Evolutionary conservation across 176 grass and related monocot genomes (phyloP).

Genomic region (Oryza longistaminata): DNA sequence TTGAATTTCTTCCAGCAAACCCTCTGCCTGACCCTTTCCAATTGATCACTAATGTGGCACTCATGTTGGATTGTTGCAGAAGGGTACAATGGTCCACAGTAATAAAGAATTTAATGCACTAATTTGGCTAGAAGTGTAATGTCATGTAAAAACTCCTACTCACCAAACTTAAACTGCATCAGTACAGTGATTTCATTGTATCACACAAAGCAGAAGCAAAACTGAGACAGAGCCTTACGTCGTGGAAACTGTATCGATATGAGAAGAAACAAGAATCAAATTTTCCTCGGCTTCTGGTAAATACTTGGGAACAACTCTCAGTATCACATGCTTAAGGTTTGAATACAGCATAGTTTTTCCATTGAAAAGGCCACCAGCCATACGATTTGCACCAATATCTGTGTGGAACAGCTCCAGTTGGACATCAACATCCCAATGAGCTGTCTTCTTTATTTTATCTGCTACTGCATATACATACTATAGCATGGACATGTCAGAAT

Average conservation of each 20-base stretch:
- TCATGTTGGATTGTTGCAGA: neutral
- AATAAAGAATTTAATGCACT: neutral
- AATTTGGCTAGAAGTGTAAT: conserved; percentile 16
- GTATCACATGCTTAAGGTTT: conserved; percentile 87
- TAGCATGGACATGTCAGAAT: conserved; percentile 58
- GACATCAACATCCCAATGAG: conserved; percentile 99
- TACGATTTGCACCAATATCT: conserved; percentile 68
- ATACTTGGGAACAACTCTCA: conserved; percentile 96
- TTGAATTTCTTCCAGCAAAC: neutral
- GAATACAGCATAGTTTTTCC: conserved; percentile 94
- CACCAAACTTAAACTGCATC: neutral
- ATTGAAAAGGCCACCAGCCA: conserved; percentile 72
- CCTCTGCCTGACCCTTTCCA: conserved; percentile 1
- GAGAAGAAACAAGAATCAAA: conserved; percentile 91
- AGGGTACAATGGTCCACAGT: neutral
- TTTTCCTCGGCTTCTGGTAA: conserved; percentile 79
- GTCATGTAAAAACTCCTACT: neutral
- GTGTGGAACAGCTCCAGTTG: conserved; percentile 92
- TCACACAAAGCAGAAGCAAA: conserved; percentile 7
- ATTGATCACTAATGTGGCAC: conserved; percentile 8
- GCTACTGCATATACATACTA: conserved; percentile 98
- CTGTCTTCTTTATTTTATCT: conserved; percentile 90
- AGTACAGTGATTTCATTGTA: conserved; percentile 16
- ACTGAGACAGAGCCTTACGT: conserved; percentile 51
- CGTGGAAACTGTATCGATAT: conserved; percentile 95